Percentiles rank a stretch among this genome's conserved stretches.
These are phyloP conservation scores for Mitragyna speciosa DNA, from an alignment of 257 asterid species.

Conservation along the genomic window DNA sequence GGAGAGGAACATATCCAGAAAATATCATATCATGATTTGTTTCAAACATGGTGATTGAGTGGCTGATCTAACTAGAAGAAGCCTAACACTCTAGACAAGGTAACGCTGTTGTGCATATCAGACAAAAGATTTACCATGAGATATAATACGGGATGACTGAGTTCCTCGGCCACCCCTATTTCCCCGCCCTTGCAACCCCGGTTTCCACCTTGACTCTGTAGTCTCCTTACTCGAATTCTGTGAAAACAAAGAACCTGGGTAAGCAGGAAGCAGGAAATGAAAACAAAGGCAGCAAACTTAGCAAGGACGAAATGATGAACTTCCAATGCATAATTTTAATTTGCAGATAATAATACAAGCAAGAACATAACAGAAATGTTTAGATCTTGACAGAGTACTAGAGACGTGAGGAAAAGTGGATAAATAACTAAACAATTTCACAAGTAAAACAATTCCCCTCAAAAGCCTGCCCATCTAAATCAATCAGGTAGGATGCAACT, in stretches of 20 bases:
- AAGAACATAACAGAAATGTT: background rate
- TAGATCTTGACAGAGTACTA: background rate
- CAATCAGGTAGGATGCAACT: background rate
- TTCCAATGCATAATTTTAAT: background rate
- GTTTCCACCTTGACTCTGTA: slow-evolving; percentile 62
- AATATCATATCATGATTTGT: background rate
- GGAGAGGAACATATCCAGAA: background rate
- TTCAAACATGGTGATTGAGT: background rate
- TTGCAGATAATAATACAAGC: background rate
- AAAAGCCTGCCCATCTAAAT: background rate
- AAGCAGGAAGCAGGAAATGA: background rate
- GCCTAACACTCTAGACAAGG: background rate
- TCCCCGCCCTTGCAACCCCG: slow-evolving; percentile 60
- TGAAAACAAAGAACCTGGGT: slow-evolving; percentile 9
- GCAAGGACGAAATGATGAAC: background rate
- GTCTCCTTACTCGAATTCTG: slow-evolving; percentile 70
- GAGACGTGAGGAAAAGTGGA: background rate
- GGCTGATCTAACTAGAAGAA: background rate
- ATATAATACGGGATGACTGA: slow-evolving; percentile 49
- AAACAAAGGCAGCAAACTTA: background rate
- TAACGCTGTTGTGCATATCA: background rate
- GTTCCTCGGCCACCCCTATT: slow-evolving; percentile 58
- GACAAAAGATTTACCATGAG: slow-evolving; percentile 49
- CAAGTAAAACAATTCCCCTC: background rate
- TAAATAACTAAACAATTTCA: background rate